Conservation (phyloP, 2,329 filamentous ascomycete genomes). For the Aspergillus sp. region DNA sequence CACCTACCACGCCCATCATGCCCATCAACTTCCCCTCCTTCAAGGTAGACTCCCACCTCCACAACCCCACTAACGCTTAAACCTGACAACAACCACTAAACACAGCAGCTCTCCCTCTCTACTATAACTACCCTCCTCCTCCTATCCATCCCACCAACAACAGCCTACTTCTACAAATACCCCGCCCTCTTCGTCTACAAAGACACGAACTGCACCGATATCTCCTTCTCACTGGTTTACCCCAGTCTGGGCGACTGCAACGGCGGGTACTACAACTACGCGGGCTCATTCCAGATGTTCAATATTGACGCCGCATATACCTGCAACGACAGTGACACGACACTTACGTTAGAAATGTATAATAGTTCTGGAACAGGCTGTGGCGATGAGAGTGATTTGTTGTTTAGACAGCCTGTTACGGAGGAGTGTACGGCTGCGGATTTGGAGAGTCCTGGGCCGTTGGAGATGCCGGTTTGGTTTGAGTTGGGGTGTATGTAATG, state of each 20-base stretch:
- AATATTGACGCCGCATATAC: not conserved
- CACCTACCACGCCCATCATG: not conserved
- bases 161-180: not conserved
- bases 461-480: not conserved
- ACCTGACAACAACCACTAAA: not conserved
- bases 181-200: not conserved
- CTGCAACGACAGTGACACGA: not conserved
- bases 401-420: not conserved
- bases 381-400: not conserved
- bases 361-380: not conserved
- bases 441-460: not conserved
- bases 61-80: not conserved
- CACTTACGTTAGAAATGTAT: not conserved
- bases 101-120: not conserved
- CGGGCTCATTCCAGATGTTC: not conserved
- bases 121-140: no score
- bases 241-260: not conserved
- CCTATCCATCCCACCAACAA: not conserved
- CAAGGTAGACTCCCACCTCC: not conserved
- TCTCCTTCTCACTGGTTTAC: not conserved
- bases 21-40: rapidly evolving
- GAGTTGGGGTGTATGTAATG: not conserved
- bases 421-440: not conserved
- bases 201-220: not conserved
- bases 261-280: not conserved